Conservation (phyloP, 2,329 filamentous ascomycete species). For the Hypoxylon sp. region DNA sequence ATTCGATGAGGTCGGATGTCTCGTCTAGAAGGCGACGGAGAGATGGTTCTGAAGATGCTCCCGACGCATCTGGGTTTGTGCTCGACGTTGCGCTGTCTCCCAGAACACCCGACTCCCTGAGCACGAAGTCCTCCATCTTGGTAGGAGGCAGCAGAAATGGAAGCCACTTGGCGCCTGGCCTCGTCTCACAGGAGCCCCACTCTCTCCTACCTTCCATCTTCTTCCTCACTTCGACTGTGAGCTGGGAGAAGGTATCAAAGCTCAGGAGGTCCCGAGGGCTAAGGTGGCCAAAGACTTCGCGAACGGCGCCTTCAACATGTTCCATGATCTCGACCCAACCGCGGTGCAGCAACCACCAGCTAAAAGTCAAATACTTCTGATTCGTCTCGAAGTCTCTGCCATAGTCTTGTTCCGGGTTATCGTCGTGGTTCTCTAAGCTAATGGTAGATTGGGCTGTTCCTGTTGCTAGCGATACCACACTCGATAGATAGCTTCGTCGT, state of each 20-base stretch:
- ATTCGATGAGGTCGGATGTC: slow-evolving; percentile 94
- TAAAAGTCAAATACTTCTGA: slow-evolving; percentile 91
- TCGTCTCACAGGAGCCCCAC: slow-evolving; percentile 35
- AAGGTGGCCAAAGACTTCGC: slow-evolving; percentile 86
- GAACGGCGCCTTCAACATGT: slow-evolving; percentile 84
- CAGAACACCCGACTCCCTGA: slow-evolving; percentile 84
- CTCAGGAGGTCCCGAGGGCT: slow-evolving; percentile 90
- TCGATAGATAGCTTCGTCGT: slow-evolving; percentile 93
- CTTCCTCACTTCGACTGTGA: slow-evolving; percentile 84
- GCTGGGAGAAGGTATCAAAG: slow-evolving; percentile 78
- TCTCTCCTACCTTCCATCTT: slow-evolving; percentile 75
- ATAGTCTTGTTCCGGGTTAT: slow-evolving; percentile 80
- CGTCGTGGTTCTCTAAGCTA: slow-evolving; percentile 90
- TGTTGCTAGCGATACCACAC: slow-evolving; percentile 88
- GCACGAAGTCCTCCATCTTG: slow-evolving; percentile 82
- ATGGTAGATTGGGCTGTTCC: slow-evolving; percentile 79
- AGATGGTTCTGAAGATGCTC: slow-evolving; percentile 52
- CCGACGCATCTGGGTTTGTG: slow-evolving; percentile 38
- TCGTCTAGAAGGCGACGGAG: slow-evolving; percentile 91
- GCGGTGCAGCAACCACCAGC: slow-evolving; percentile 95
- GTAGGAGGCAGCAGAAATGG: slow-evolving; percentile 81
- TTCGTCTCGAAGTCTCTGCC: slow-evolving; percentile 97
- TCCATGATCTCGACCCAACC: slow-evolving; percentile 86
- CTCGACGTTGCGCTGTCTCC: slow-evolving; percentile 57
- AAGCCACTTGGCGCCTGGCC: slow-evolving; percentile 74